A percentile compares a stretch with the other conserved stretches of the same genome.
These are phyloP conservation scores for Pseudopyrenochaeta lycopersici DNA, from an alignment of 2,329 filamentous ascomycete species.

Conservation along the genomic window DNA sequence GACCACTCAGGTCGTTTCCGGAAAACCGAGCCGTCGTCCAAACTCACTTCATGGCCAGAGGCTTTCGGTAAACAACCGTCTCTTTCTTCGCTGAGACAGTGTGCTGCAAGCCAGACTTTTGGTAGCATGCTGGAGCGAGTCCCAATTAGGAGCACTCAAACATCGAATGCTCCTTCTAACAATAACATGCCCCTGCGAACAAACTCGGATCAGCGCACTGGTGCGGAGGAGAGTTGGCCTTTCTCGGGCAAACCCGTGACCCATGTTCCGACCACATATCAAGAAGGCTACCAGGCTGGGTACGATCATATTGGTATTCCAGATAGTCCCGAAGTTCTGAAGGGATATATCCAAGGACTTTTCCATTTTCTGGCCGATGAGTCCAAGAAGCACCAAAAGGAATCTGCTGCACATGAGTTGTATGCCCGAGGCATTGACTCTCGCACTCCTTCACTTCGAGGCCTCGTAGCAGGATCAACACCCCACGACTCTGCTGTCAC, in stretches of 20 bases:
- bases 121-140: conserved; percentile 10
- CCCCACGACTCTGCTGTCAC: conserved; percentile 40
- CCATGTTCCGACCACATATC: conserved; percentile 44
- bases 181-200: conserved; percentile 17
- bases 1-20: conserved; percentile 28
- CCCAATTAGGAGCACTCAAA: conserved; percentile 7
- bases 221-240: conserved; percentile 33
- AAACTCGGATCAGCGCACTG: conserved; percentile 24
- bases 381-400: conserved; percentile 25
- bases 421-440: conserved; percentile 19
- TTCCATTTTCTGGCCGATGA: conserved; percentile 40
- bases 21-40: conserved; percentile 29
- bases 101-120: conserved; percentile 9
- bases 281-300: conserved; percentile 50
- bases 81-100: conserved; percentile 25
- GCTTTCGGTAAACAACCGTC: conserved; percentile 37
- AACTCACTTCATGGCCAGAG: conserved; percentile 43
- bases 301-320: conserved; percentile 47
- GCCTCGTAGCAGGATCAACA: conserved; percentile 30
- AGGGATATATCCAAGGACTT: conserved; percentile 46
- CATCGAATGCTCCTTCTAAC: conserved; percentile 17
- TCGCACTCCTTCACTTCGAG: conserved; percentile 35
- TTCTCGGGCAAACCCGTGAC: conserved; percentile 26
- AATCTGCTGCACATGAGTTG: conserved; percentile 12
- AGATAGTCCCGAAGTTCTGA: conserved; percentile 41